Base-by-base conservation (phyloP, 2,329 filamentous ascomycete species). In the Claviceps citrina region DNA sequence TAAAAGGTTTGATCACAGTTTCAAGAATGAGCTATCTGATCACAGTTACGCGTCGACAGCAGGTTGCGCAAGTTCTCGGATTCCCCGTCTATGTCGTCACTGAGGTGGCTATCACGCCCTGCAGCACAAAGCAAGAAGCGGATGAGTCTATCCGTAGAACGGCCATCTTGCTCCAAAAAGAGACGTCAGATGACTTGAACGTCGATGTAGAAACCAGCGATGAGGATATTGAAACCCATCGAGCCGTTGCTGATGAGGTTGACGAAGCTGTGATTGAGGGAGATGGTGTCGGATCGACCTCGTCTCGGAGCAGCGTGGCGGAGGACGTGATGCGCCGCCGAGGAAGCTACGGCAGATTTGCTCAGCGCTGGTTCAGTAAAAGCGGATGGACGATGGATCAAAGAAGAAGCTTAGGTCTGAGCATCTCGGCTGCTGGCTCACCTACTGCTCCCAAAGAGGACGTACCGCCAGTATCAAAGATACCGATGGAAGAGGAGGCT, bases 31-130 rank as follows among this genome's bases (percentile, higher is more conserved):
- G 78, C 47, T 96, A 89, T 59, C 72, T 98, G 6, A 73, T 98
- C 43, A 81, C 84, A 9, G 93, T 98, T 51, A 86, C 81, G 18
- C 75, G 78, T 43, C 82, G 89, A 35, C 75, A 93, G 52, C 84
- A 93, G 57, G 86, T 96, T 37, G 91, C 91, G 3, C 80, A 87
- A 47, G 77, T 96, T 37, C 77, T 79, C 47, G 85, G 84, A 5
- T 78, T 74, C 41, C 80, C 87, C 0, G 67, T 96, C 41, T 98
- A 93, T 58, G 78, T 85, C 30, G 76, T 95, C 44, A 91, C 82
- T 32, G 84, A 93, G 50, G 83, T 96, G 25, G 81, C 85, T 6
- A 66, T 96, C n/a, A 93, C 93, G 5, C 91, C 91, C 1, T 77
- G 91, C 39, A 74, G 78, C 2, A 89, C 82, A 5, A 79, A 80